A percentile compares a stretch with the other conserved stretches of the same genome.
These are phyloP conservation scores for Candida golubevii DNA, from an alignment of 805 yeast species.

Conservation along the genomic window DNA sequence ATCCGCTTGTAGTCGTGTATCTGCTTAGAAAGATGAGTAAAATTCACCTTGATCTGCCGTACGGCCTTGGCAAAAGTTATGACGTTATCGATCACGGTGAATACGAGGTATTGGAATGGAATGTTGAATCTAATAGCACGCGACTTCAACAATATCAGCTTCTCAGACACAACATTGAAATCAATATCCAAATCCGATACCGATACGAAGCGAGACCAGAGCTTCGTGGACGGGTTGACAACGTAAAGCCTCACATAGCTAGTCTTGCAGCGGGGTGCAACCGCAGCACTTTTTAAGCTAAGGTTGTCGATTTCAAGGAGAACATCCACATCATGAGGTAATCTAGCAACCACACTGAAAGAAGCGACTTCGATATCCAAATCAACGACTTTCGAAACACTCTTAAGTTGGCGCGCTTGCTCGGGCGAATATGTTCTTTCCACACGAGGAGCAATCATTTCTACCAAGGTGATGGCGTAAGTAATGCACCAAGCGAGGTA, in stretches of 20 bases:
- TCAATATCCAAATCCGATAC: constrained; percentile 27
- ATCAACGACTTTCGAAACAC: constrained; percentile 19
- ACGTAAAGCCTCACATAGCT: constrained; percentile 43
- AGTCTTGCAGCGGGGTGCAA: constrained; percentile 28
- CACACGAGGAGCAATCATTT: constrained; percentile 31
- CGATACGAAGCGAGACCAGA: constrained; percentile 38
- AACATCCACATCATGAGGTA: constrained; percentile 46
- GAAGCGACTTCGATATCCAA: constrained; percentile 31
- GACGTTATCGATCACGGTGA: constrained; percentile 75
- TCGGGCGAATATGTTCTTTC: constrained; percentile 24
- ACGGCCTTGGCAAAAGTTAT: constrained; percentile 63
- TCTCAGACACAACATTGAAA: constrained; percentile 12
- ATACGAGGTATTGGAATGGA: constrained; percentile 73
- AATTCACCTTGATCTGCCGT: constrained; percentile 53
- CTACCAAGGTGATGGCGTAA: constrained; percentile 34
- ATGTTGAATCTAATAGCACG: constrained; percentile 47
- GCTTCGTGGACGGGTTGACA: constrained; percentile 44
- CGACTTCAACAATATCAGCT: constrained; percentile 16
- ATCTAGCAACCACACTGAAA: constrained; percentile 35
- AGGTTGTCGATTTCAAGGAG: constrained; percentile 43
- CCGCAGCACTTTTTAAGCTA: constrained; percentile 21
- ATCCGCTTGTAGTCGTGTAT: constrained; percentile 29
- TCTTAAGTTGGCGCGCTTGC: constrained; percentile 21
- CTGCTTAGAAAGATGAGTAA: constrained; percentile 28
- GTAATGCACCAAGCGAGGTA: constrained; percentile 40